A percentile compares a stretch with the other conserved stretches of the same genome.
Evolutionary conservation across 345 rosid species (phyloP).

Genomic region (Draba incana): DNA sequence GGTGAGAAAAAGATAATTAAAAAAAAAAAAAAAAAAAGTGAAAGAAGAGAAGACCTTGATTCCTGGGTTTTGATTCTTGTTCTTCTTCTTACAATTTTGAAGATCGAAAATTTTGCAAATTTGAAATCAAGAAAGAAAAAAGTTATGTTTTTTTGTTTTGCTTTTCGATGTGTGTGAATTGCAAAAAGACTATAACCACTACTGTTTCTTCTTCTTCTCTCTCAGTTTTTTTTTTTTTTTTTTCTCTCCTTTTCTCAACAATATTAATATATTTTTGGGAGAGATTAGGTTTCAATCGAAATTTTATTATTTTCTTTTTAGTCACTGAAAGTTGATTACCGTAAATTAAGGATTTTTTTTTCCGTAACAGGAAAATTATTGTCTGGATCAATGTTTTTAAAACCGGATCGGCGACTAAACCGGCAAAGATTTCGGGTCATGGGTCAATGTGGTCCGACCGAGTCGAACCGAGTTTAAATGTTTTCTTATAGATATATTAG

Average conservation of each 20-base stretch:
- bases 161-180: conserved; percentile 29
- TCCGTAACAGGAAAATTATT: neutral
- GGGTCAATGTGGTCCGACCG: too few relatives aligned
- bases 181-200: conserved; percentile 27
- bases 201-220: conserved; percentile 20
- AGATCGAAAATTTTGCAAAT: conserved; percentile 27
- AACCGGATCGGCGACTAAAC: too few relatives aligned
- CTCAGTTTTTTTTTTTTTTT: conserved; percentile 6
- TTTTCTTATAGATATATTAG: too few relatives aligned
- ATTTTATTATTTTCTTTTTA: neutral
- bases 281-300: conserved; percentile 12
- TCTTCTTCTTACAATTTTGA: neutral
- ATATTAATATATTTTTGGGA: neutral
- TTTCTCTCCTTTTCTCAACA: neutral
- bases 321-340: conserved; percentile 35
- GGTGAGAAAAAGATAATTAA: conserved; percentile 14
- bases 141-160: neutral
- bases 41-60: conserved; percentile 17
- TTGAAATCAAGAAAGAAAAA: neutral
- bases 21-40: too few relatives aligned
- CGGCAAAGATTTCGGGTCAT: too few relatives aligned
- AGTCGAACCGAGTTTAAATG: too few relatives aligned
- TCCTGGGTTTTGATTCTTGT: conserved; percentile 38
- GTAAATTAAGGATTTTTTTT: conserved; percentile 25
- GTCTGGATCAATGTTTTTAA: neutral